Base-by-base conservation (phyloP, 1,139 yeast genomes). In the Kluyveromyces marxianus region DNA sequence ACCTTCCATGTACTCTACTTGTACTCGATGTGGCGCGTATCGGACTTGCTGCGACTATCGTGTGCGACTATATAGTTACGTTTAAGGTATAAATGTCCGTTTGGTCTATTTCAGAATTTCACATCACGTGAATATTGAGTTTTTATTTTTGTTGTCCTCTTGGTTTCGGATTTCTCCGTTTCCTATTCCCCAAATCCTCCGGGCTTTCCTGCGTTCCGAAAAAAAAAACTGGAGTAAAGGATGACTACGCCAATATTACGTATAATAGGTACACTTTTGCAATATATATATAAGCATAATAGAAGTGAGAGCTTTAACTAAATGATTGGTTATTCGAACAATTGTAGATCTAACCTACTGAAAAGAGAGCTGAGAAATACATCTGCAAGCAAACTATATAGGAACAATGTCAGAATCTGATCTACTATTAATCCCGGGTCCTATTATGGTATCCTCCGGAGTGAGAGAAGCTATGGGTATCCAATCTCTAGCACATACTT, bases 401-500 rank as follows among this genome's bases (percentile, higher is more conserved):
- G 32, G 10, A 30, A 30, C 32, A 7, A 10, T 7, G 10, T 7
- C 32, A 2, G 21, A 14, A 14, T 14, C 56, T 32, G 56, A 60
- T 47, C 51, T 64, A 14, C 75, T 89, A 56, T 71, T 89, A 72
- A 86, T 89, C 56, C 97, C 97, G 36, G 97, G 97, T 42, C 97
- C 97, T 50, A 85, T 90, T 63, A 94, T 86, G 67, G 82, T 90
- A 67, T 82, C 90, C 44, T 88, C 85, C 56, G 77, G 73, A 50
- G 97, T 90, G 44, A 77, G 86, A 56, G 71, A 72, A 41, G 95
- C 96, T 46, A 83, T 86, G 85, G 71, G 89, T 38, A 83, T 87
- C 39, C 94, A 92, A 31, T 82, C 96, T 3, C 81, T 86, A 59
- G 84, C 95, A 14, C 97, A 89, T 68, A 87, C 96, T 40, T 79